phyloP scores from a whole-genome alignment of 2,329 filamentous ascomycete genomes.

The Xylaria sp. region DNA sequence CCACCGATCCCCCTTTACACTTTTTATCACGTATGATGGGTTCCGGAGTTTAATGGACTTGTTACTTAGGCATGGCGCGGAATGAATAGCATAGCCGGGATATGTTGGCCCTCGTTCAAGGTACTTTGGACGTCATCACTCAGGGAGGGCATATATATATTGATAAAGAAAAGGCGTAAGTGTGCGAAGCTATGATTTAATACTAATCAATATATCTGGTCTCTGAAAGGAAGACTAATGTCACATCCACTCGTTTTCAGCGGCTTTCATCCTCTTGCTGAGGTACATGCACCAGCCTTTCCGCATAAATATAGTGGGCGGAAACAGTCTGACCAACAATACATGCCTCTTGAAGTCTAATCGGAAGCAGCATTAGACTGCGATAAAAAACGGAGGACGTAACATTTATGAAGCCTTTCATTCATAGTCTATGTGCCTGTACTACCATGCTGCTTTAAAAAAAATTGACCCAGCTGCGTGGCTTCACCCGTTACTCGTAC shows the following conservation, averaged over 20 bases:
- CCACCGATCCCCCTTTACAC: background rate
- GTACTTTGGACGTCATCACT: conserved; percentile 4
- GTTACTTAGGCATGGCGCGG: conserved; percentile 7
- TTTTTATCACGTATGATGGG: background rate
- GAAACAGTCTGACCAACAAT: no score
- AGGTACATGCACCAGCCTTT: background rate
- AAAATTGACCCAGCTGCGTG: conserved; percentile 14
- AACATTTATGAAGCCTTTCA: background rate
- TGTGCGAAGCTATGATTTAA: background rate
- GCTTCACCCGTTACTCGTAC: conserved; percentile 28
- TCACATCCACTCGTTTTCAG: background rate
- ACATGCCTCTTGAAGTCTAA: no score
- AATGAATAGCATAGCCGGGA: background rate
- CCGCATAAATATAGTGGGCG: no score
- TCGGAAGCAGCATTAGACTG: background rate
- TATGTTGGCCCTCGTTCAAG: background rate
- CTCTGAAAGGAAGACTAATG: background rate
- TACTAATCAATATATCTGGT: conserved; percentile 15
- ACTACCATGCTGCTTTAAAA: conserved; percentile 20
- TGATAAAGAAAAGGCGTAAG: background rate
- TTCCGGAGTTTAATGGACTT: background rate
- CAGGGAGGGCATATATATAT: no score
- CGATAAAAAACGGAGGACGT: background rate
- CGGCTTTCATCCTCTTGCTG: background rate
- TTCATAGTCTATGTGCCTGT: conserved; percentile 26